These are phyloP conservation scores for Pythium utonaiense DNA, from an alignment of 352 stramenopile genomes.

Conservation along the genomic window DNA sequence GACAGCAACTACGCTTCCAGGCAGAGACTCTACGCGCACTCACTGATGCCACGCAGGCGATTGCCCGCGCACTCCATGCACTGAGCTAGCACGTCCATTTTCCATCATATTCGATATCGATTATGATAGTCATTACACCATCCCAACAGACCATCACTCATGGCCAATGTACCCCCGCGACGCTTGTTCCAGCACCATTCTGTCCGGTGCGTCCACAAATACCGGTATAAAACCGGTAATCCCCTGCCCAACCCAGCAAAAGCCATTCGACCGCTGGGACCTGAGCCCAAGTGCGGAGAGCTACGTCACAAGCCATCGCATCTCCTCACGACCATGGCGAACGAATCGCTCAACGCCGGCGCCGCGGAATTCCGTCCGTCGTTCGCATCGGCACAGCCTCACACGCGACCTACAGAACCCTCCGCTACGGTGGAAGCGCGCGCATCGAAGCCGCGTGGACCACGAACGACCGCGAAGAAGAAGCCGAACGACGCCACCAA, in stretches of 20 bases:
- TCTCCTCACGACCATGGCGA: slow-evolving; percentile 15
- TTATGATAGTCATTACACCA: neutral
- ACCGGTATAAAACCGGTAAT: slow-evolving; percentile 10
- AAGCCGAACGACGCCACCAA: neutral
- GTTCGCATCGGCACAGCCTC: neutral
- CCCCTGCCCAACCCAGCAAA: slow-evolving; percentile 1
- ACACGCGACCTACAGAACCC: neutral
- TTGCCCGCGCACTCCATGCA: slow-evolving; percentile 8
- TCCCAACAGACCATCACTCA: slow-evolving; percentile 19
- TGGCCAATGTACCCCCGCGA: neutral
- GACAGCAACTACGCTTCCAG: slow-evolving; percentile 17
- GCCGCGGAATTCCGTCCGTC: slow-evolving; percentile 17
- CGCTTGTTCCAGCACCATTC: slow-evolving; percentile 23
- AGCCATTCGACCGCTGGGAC: neutral
- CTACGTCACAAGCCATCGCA: slow-evolving; percentile 1
- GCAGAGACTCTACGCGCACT: slow-evolving; percentile 5
- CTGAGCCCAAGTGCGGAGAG: neutral
- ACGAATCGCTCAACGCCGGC: slow-evolving; percentile 18
- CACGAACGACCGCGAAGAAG: slow-evolving; percentile 7
- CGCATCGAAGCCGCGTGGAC: neutral
- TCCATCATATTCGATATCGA: neutral
- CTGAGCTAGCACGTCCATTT: neutral
- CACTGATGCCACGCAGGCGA: slow-evolving; percentile 13
- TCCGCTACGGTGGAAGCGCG: neutral
- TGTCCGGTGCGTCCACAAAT: slow-evolving; percentile 5